phyloP scores from a whole-genome alignment of 2,329 filamentous ascomycete species.

The Hypoxylon sp. region DNA sequence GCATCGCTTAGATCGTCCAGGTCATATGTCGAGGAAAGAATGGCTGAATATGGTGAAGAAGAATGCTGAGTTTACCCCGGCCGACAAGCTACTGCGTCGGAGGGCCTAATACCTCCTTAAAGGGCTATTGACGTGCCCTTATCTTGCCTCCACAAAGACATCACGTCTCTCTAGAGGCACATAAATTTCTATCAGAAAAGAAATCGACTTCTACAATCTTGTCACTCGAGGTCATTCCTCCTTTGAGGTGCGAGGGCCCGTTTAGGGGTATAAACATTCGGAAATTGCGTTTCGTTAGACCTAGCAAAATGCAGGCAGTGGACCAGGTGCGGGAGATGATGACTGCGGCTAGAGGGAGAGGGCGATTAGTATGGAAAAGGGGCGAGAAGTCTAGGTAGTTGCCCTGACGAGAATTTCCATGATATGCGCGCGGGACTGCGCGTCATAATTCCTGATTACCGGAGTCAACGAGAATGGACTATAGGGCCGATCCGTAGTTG shows the following conservation, averaged over 20 bases:
- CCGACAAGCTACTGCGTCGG: conserved; percentile 67
- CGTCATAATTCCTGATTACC: conserved; percentile 3
- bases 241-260: neutral
- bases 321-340: neutral
- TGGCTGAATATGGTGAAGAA: conserved; percentile 72
- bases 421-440: neutral
- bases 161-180: neutral
- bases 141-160: conserved; percentile 2
- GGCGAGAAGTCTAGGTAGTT: neutral
- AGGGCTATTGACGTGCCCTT: neutral
- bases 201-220: neutral
- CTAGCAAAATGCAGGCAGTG: conserved; percentile 8
- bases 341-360: neutral
- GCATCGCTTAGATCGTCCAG: conserved; percentile 64
- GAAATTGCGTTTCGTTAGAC: conserved; percentile 18
- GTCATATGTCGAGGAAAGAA: conserved; percentile 64
- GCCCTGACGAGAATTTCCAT: conserved; percentile 9
- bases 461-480: conserved; percentile 22
- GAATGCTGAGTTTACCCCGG: conserved; percentile 64
- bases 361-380: conserved; percentile 1
- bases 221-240: neutral
- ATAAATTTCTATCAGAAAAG: neutral
- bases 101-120: conserved; percentile 50
- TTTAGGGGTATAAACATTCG: conserved; percentile 9
- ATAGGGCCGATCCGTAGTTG: conserved; percentile 17